Evolutionary conservation across 495 filamentous ascomycete genomes (phyloP).

Genomic region (Daldinia vernicosa): DNA sequence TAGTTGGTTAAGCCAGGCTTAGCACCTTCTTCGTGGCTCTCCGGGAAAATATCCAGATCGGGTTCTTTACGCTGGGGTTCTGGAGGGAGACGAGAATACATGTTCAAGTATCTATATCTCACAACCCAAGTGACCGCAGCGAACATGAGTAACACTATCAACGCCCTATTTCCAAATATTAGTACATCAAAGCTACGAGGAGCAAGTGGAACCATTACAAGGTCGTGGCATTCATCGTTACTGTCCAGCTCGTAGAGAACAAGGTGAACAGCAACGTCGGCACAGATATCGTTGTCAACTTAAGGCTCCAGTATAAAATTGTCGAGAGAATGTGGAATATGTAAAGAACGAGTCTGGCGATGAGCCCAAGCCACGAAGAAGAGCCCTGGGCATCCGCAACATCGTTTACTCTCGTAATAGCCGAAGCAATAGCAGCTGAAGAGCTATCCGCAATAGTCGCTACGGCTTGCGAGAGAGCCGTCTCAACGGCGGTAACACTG

Average conservation of each 20-base stretch:
- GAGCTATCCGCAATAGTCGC: conserved; percentile 39
- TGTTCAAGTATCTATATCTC: conserved; percentile 91
- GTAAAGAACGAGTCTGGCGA: conserved; percentile 59
- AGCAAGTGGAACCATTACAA: conserved; percentile 63
- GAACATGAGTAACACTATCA: conserved; percentile 78
- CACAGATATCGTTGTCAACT: conserved; percentile 85
- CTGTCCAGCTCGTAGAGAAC: conserved; percentile 93
- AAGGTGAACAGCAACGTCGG: conserved; percentile 91
- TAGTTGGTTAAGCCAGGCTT: conserved; percentile 94
- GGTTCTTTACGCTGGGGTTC: conserved; percentile 97
- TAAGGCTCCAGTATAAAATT: conserved; percentile 82
- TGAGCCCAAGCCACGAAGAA: conserved; percentile 59
- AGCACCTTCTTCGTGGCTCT: conserved; percentile 85
- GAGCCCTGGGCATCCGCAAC: conserved; percentile 49
- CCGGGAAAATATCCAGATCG: conserved; percentile 92
- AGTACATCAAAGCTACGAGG: conserved; percentile 1
- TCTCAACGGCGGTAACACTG: conserved; percentile 16
- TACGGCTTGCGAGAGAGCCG: conserved; percentile 38
- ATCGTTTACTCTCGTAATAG: conserved; percentile 50
- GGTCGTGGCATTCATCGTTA: conserved; percentile 98
- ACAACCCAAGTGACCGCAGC: conserved; percentile 92
- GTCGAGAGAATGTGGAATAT: conserved; percentile 73
- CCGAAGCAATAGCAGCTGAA: conserved; percentile 41
- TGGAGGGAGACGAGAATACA: conserved; percentile 91
- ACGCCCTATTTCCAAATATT: conserved; percentile 62